A percentile compares a stretch with the other conserved stretches of the same genome.
Evolutionary conservation across 768 basidiomycete genomes (phyloP).

Genomic region (Leccinum subgranulosum): DNA sequence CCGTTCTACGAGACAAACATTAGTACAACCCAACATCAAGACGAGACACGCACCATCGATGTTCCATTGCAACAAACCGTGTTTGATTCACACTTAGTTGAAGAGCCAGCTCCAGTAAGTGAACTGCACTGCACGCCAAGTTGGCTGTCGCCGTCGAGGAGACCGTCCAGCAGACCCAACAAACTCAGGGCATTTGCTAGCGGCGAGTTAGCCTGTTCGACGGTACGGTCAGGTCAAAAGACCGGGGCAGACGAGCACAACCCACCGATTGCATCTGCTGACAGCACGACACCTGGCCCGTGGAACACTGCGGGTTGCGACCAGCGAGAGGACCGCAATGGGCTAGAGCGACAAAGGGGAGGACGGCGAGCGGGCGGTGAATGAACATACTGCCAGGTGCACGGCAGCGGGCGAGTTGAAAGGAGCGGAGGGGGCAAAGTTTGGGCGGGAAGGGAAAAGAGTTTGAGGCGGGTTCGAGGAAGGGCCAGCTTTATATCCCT

Average conservation of each 20-base stretch:
- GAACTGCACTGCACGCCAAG: conserved; percentile 20
- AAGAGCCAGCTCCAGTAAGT: conserved; percentile 26
- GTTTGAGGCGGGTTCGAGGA: conserved; percentile 5
- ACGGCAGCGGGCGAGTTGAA: conserved; percentile 10
- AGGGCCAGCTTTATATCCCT: conserved; percentile 19
- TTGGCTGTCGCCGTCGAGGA: not conserved
- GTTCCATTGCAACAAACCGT: conserved; percentile 25
- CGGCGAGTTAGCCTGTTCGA: conserved; percentile 11
- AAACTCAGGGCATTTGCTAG: not conserved
- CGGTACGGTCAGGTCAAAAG: conserved; percentile 6
- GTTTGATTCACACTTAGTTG: conserved; percentile 10
- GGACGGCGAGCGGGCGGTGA: conserved; percentile 9
- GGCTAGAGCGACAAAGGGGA: conserved; percentile 18
- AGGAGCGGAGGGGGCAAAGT: conserved; percentile 24
- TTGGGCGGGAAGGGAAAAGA: conserved; percentile 4
- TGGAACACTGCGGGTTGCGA: conserved; percentile 26
- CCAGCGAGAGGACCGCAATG: conserved; percentile 18
- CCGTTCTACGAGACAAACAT: conserved; percentile 11
- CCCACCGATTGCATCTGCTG: conserved; percentile 18
- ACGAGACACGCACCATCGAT: conserved; percentile 10
- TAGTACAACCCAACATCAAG: too few relatives aligned
- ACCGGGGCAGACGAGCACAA: not conserved
- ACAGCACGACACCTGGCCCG: conserved; percentile 21
- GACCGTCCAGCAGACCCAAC: conserved; percentile 1
- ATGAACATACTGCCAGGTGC: conserved; percentile 14